Conservation (phyloP, 805 yeast genomes). For the Cyberlindnera euphorbiae region DNA sequence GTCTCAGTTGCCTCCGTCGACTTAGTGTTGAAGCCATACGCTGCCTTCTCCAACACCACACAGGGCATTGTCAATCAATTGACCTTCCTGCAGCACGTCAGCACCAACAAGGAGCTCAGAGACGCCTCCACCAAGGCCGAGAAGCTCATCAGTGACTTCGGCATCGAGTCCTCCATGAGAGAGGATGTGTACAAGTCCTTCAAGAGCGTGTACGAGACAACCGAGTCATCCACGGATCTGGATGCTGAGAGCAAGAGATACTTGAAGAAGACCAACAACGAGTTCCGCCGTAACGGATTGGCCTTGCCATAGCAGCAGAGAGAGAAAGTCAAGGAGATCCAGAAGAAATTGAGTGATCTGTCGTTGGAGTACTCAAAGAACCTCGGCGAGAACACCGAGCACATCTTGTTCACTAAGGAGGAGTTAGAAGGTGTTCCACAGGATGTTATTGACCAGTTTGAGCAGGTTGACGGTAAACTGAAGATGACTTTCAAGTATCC, state of each 20-base stretch:
- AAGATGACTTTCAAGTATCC: slow-evolving; percentile 82
- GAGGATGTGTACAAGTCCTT: slow-evolving; percentile 60
- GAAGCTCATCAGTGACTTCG: slow-evolving; percentile 47
- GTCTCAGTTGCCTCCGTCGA: slow-evolving; percentile 49
- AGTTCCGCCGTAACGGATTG: slow-evolving; percentile 65
- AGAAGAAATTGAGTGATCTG: slow-evolving; percentile 54
- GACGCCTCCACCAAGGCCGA: slow-evolving; percentile 68
- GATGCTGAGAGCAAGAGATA: slow-evolving; percentile 54
- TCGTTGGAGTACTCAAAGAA: slow-evolving; percentile 57
- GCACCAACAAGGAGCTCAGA: slow-evolving; percentile 57
- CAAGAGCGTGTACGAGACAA: slow-evolving; percentile 42
- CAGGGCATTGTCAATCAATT: slow-evolving; percentile 44
- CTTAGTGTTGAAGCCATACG: slow-evolving; percentile 48
- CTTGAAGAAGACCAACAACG: slow-evolving; percentile 50
- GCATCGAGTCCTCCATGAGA: slow-evolving; percentile 62
- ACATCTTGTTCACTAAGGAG: slow-evolving; percentile 51
- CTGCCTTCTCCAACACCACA: slow-evolving; percentile 46
- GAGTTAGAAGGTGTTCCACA: slow-evolving; percentile 74
- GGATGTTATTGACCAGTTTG: slow-evolving; percentile 55
- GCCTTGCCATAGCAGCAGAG: slow-evolving; percentile 52
- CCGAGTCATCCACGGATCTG: slow-evolving; percentile 28
- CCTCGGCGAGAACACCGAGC: slow-evolving; percentile 67
- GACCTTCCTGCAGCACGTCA: slow-evolving; percentile 70
- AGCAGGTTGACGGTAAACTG: slow-evolving; percentile 36
- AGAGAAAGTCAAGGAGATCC: slow-evolving; percentile 50